A percentile compares a stretch with the other conserved stretches of the same genome.
phyloP scores from a whole-genome alignment of 495 filamentous ascomycete genomes.

The Aspergillus sclerotioniger region DNA sequence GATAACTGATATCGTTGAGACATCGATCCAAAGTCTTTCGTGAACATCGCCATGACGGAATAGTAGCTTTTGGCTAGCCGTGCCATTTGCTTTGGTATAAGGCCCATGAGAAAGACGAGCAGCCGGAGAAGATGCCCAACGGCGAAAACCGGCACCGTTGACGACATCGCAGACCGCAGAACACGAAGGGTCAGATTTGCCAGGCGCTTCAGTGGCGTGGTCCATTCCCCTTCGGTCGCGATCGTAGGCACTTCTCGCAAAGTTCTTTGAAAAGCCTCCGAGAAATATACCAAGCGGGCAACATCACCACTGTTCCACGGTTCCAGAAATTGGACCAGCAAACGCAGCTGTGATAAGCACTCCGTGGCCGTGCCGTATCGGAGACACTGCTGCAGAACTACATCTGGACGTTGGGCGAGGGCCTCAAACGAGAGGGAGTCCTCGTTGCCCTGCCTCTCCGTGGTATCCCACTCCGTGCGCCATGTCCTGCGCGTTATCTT shows the following conservation, averaged over 20 bases:
- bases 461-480: constrained; percentile 67
- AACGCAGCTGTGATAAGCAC: constrained; percentile 45
- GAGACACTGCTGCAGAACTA: constrained; percentile 18
- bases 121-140: constrained; percentile 39
- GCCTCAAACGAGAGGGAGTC: constrained; percentile 17
- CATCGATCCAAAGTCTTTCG: constrained; percentile 28
- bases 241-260: constrained; percentile 36
- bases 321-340: constrained; percentile 51
- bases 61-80: constrained; percentile 43
- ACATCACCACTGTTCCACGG: constrained; percentile 38
- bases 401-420: constrained; percentile 15
- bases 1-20: constrained; percentile 19
- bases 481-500: constrained; percentile 54
- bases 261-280: constrained; percentile 41
- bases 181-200: constrained; percentile 44
- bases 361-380: constrained; percentile 50
- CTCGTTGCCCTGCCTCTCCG: constrained; percentile 27
- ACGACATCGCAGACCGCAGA: constrained; percentile 31
- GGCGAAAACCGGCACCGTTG: constrained; percentile 20
- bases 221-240: constrained; percentile 48
- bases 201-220: constrained; percentile 44
- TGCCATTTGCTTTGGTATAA: constrained; percentile 52
- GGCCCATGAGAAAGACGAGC: constrained; percentile 35
- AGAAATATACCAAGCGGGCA: constrained; percentile 44
- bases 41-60: constrained; percentile 40